Evolutionary conservation across 441 rosid genomes (phyloP).

Genomic region (Gossypium trilobum): DNA sequence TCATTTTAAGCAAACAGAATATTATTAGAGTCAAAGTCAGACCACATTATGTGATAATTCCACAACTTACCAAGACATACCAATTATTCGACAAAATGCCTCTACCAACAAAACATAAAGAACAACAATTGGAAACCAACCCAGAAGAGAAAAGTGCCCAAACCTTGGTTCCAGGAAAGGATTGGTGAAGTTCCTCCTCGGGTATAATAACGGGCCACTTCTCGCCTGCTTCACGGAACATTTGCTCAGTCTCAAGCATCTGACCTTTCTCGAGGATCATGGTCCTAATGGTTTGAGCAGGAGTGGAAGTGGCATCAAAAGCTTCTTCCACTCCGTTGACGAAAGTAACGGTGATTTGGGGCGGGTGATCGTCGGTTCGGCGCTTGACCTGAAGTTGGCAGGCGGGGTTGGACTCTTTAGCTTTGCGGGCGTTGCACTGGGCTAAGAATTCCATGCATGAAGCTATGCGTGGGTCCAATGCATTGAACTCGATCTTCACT

Average conservation of each 20-base stretch:
- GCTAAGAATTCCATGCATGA: slow-evolving; percentile 87
- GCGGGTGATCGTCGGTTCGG: slow-evolving; percentile 74
- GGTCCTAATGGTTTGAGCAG: slow-evolving; percentile 66
- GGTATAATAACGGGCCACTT: slow-evolving; percentile 86
- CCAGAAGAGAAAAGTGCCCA: not conserved
- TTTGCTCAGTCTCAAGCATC: slow-evolving; percentile 74
- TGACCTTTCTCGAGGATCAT: slow-evolving; percentile 79
- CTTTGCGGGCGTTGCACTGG: slow-evolving; percentile 79
- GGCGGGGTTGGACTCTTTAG: slow-evolving; percentile 75
- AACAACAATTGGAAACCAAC: not conserved
- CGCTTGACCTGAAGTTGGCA: slow-evolving; percentile 79
- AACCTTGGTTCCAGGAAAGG: slow-evolving; percentile 76
- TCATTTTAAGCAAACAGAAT: not conserved
- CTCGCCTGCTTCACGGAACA: slow-evolving; percentile 89
- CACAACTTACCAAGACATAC: not conserved
- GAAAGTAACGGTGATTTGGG: slow-evolving; percentile 71
- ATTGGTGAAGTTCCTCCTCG: slow-evolving; percentile 53
- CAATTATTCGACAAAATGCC: not conserved
- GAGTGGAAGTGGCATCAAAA: slow-evolving; percentile 61
- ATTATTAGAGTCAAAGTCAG: not conserved
- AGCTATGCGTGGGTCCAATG: slow-evolving; percentile 62
- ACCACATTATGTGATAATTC: not conserved
- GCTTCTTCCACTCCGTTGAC: slow-evolving; percentile 74
- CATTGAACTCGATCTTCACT: slow-evolving; percentile 63
- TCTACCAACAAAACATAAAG: not conserved